Conservation (phyloP, 768 basidiomycete genomes). For the Glaciozyma martinii region DNA sequence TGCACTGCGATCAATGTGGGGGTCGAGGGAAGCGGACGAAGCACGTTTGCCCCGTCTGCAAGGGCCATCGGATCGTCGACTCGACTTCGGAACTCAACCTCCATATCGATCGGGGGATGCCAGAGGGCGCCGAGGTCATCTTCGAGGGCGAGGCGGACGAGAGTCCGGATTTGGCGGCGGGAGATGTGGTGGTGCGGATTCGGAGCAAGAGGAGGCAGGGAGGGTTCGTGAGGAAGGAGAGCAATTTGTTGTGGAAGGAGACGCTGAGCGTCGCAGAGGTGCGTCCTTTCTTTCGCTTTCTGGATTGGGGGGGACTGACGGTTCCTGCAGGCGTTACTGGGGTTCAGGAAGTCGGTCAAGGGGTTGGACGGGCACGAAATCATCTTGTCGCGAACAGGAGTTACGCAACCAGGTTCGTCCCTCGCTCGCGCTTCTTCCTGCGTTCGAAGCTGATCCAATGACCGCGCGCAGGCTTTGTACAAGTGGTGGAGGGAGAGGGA, state of each 20-base stretch:
- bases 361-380: conserved; percentile 83
- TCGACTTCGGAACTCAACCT: conserved; percentile 66
- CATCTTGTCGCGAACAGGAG: conserved; percentile 58
- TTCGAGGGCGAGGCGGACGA: conserved; percentile 98
- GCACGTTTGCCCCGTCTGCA: conserved; percentile 70
- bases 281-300: conserved; percentile 30
- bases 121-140: conserved; percentile 84
- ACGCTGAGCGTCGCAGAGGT: conserved; percentile 88
- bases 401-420: conserved; percentile 75
- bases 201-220: conserved; percentile 67
- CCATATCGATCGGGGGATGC: conserved; percentile 76
- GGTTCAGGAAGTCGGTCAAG: conserved; percentile 84
- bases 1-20: conserved; percentile 52
- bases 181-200: conserved; percentile 81
- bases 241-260: conserved; percentile 82
- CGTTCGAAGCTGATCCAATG: background rate
- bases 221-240: conserved; percentile 81
- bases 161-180: conserved; percentile 88
- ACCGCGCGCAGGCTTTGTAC: conserved; percentile 60
- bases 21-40: conserved; percentile 74
- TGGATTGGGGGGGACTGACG: background rate
- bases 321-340: conserved; percentile 68
- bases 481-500: conserved; percentile 76
- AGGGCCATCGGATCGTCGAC: conserved; percentile 44
- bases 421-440: background rate